Conservation (phyloP, 345 rosid genomes). For the Salix purpurea region DNA sequence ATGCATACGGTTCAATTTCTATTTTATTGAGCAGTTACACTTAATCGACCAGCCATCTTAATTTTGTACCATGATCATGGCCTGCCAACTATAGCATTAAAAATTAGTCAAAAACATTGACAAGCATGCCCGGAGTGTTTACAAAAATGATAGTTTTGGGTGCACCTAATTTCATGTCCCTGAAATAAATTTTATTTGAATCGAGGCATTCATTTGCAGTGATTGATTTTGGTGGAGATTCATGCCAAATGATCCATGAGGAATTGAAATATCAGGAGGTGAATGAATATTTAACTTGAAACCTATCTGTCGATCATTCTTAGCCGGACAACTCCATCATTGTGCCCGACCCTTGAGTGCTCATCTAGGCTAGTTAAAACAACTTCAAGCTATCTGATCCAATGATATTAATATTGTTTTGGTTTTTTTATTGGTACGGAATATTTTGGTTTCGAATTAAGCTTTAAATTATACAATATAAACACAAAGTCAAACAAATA, state of each 20-base stretch:
- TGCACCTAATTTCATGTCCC: too few relatives aligned
- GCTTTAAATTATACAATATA: too few relatives aligned
- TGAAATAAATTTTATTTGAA: too few relatives aligned
- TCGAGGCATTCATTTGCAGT: too few relatives aligned
- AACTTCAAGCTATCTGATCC: too few relatives aligned
- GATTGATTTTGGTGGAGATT: neutral
- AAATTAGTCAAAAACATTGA: neutral
- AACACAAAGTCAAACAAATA: too few relatives aligned
- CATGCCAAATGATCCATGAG: neutral
- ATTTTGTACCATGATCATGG: neutral
- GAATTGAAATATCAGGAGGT: neutral
- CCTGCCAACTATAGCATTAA: constrained; percentile 1
- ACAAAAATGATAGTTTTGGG: neutral
- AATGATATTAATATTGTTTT: too few relatives aligned
- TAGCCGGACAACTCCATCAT: neutral
- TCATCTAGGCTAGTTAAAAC: neutral
- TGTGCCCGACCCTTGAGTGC: neutral
- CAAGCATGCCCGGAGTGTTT: neutral
- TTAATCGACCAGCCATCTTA: neutral
- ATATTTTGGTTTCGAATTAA: too few relatives aligned
- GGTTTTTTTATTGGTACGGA: too few relatives aligned
- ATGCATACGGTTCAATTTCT: neutral
- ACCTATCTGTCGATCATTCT: neutral
- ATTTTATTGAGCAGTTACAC: neutral
- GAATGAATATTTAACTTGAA: neutral